Evolutionary conservation across 768 basidiomycete genomes (phyloP).

Genomic region (Mrakia gelida): DNA sequence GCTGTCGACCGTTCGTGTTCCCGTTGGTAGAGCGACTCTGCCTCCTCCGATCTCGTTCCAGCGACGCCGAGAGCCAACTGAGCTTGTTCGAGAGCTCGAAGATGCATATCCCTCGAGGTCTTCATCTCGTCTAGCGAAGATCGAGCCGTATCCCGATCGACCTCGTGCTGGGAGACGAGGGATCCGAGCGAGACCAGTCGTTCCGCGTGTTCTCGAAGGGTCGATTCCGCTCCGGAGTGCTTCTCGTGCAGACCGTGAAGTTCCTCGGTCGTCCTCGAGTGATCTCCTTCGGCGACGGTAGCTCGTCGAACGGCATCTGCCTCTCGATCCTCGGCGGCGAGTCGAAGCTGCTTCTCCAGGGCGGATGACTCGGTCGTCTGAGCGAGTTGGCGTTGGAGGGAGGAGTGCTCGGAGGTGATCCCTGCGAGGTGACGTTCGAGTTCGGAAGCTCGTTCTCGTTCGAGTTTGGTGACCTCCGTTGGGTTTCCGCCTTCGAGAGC

Average conservation of each 20-base stretch:
- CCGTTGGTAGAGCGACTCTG: slow-evolving; percentile 67
- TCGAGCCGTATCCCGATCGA: slow-evolving; percentile 63
- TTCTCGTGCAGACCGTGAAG: slow-evolving; percentile 67
- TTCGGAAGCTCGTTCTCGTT: slow-evolving; percentile 69
- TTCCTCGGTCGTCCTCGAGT: slow-evolving; percentile 60
- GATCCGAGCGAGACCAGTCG: slow-evolving; percentile 69
- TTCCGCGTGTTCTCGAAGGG: slow-evolving; percentile 71
- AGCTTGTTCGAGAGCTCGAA: slow-evolving; percentile 81
- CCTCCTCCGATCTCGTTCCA: slow-evolving; percentile 69
- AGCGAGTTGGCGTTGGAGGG: slow-evolving; percentile 64
- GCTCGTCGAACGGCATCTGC: slow-evolving; percentile 70
- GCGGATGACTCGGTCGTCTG: slow-evolving; percentile 70
- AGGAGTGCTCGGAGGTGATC: slow-evolving; percentile 59
- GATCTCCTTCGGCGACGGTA: slow-evolving; percentile 63
- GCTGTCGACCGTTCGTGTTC: slow-evolving; percentile 64
- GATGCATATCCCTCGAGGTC: slow-evolving; percentile 71
- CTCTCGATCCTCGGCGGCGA: slow-evolving; percentile 74
- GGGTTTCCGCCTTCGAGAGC: slow-evolving; percentile 71
- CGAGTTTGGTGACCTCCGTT: slow-evolving; percentile 62
- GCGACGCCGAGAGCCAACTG: slow-evolving; percentile 70
- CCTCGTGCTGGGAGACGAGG: slow-evolving; percentile 68
- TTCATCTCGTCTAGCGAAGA: slow-evolving; percentile 68
- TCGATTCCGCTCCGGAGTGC: slow-evolving; percentile 57
- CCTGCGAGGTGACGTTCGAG: slow-evolving; percentile 67
- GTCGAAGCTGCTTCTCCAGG: slow-evolving; percentile 66